Percentiles rank a stretch among this genome's conserved stretches.
phyloP scores from a whole-genome alignment of 2,329 filamentous ascomycete genomes.

The Sclerotinia minor region DNA sequence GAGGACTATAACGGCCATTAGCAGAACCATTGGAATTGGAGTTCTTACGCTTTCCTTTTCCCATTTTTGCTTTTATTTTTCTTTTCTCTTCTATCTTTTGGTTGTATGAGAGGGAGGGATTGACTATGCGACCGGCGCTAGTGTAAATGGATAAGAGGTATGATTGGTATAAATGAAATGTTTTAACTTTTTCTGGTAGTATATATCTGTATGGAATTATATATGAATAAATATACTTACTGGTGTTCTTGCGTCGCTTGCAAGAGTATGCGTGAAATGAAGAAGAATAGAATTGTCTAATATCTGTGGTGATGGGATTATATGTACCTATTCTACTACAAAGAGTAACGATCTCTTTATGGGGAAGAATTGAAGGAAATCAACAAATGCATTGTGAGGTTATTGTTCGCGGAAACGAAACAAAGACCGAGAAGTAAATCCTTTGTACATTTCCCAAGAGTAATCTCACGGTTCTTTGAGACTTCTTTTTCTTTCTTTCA shows the following conservation, averaged over 20 bases:
- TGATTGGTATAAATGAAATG: not conserved
- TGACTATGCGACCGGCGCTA: constrained; percentile 6
- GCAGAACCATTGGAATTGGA: not conserved
- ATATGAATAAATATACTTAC: not conserved
- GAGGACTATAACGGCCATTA: not conserved
- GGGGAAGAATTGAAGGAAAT: not conserved
- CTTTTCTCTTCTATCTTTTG: not conserved
- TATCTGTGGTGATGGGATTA: not conserved
- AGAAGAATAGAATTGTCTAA: constrained; percentile 12
- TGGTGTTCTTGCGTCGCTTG: not conserved
- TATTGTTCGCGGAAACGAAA: not conserved
- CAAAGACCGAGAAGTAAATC: no score
- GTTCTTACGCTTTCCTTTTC: not conserved
- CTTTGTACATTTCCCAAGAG: not conserved
- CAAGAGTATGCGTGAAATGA: not conserved
- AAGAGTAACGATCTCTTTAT: not conserved
- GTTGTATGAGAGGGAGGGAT: not conserved
- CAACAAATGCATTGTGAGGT: not conserved
- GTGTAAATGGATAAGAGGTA: not conserved
- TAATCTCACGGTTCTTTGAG: not conserved
- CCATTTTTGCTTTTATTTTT: not conserved
- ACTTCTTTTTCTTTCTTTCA: not conserved
- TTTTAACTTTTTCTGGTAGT: not conserved
- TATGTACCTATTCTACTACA: constrained; percentile 3
- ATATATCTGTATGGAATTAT: not conserved